Base-by-base conservation (phyloP, 108 stramenopile genomes). In the Parmales sp. region DNA sequence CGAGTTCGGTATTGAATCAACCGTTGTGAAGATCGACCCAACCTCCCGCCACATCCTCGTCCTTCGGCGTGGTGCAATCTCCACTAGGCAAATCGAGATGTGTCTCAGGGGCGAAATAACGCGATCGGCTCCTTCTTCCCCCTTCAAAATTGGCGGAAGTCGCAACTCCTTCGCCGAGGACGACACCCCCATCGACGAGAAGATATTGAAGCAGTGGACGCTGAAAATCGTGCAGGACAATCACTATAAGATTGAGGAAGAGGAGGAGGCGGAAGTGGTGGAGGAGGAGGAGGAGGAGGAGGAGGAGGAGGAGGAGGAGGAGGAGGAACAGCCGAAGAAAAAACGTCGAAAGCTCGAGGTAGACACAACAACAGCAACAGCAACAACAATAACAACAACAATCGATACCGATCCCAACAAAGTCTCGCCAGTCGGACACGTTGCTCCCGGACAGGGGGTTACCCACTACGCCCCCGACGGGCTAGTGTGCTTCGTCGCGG, bases 401-500 rank as follows among this genome's bases (percentile, higher is more conserved):
- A 7, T 23, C 16, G 82, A 88, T 60, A 60, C 88, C 7, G 86
- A 92, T 69, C 79, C 85, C 22, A 46, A 45, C 29, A 68, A 74
- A 65, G 76, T 44, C 9, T 43, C 34, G 64, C 34, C 65, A 11
- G 23, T 44, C 34, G 37, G 68, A 45, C 80, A 80, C 51, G 90
- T 90, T 2, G 90, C 93, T 0, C 96, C 96, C 0, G 96, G 96
- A 1, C 96, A 98, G 77, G 84, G 81, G 19, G 73, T 95, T 68
- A 92, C 88, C 37, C 96, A 98, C 70, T 98, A 98, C 74, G 91
- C 96, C 22, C 96, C 96, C n/a, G 78, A 94, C 71, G 78, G 92
- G 19, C 85, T 87, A 22, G 88, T 88, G 50, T 91, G 75, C 69
- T 78, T 95, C 64, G 37, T 92, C 69, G 25, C 63, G 45, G 16